Conservation (phyloP, 345 rosid genomes). For the Nephelium lappaceum region DNA sequence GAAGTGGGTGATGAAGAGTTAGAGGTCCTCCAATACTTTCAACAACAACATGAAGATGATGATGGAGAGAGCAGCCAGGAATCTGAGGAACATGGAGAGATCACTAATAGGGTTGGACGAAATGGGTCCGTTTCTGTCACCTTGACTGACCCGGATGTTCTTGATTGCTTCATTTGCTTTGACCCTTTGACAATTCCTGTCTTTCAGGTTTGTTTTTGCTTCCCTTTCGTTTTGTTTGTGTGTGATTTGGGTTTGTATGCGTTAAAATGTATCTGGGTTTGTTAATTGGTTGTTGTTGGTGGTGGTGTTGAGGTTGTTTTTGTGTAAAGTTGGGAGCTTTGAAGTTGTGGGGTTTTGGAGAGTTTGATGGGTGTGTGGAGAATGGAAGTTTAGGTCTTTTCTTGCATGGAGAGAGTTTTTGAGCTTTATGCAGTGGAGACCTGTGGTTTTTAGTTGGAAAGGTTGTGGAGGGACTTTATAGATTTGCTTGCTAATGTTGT, state of each 20-base stretch:
- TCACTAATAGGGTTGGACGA: slow-evolving; percentile 5
- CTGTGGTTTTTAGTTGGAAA: too few species aligned
- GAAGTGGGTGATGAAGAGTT: slow-evolving; percentile 4
- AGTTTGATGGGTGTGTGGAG: neutral
- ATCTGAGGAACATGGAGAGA: slow-evolving; percentile 12
- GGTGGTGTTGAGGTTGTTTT: neutral
- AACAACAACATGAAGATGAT: neutral
- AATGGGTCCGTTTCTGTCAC: slow-evolving; percentile 34
- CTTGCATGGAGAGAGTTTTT: too few species aligned
- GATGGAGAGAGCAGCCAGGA: slow-evolving; percentile 5
- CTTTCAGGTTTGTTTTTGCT: slow-evolving; percentile 45
- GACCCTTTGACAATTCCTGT: slow-evolving; percentile 53
- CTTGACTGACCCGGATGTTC: slow-evolving; percentile 53
- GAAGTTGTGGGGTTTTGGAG: neutral
- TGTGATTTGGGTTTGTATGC: too few species aligned
- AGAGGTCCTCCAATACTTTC: neutral
- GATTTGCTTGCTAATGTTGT: too few species aligned
- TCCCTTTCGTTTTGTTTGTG: neutral
- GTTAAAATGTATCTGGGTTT: neutral
- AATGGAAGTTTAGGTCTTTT: neutral
- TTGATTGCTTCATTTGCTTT: slow-evolving; percentile 58
- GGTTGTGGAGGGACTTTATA: too few species aligned
- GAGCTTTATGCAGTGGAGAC: too few species aligned
- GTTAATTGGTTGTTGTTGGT: neutral
- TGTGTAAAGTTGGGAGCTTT: neutral